Conservation (phyloP, 2,329 filamentous ascomycete genomes). For the Dactylellina sp. region DNA sequence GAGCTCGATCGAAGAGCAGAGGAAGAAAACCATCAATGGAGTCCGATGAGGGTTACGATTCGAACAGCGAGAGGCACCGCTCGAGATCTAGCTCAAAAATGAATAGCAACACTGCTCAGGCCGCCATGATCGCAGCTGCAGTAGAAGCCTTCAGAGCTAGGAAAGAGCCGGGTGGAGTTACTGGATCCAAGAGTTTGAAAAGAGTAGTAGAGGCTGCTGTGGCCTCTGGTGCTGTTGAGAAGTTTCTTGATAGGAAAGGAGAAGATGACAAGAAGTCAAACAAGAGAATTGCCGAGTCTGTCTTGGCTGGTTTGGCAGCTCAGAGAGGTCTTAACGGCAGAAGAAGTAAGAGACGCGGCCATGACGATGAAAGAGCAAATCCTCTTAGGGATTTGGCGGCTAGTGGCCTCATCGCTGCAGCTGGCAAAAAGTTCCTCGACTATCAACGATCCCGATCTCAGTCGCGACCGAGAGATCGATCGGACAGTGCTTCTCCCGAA, state of each 20-base stretch:
- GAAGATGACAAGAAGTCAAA: slow-evolving; percentile 45
- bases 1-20: slow-evolving; percentile 41
- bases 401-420: slow-evolving; percentile 43
- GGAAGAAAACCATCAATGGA: slow-evolving; percentile 19
- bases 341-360: slow-evolving; percentile 25
- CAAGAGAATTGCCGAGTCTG: slow-evolving; percentile 43
- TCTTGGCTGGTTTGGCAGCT: slow-evolving; percentile 47
- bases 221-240: slow-evolving; percentile 47
- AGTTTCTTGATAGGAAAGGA: slow-evolving; percentile 42
- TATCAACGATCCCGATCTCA: slow-evolving; percentile 50
- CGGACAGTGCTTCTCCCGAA: slow-evolving; percentile 35
- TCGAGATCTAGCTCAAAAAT: slow-evolving; percentile 33
- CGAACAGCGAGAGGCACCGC: slow-evolving; percentile 26
- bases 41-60: slow-evolving; percentile 53
- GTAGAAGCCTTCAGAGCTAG: slow-evolving; percentile 51
- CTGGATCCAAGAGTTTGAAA: slow-evolving; percentile 47
- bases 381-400: slow-evolving; percentile 37
- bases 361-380: slow-evolving; percentile 27
- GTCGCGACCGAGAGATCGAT: slow-evolving; percentile 32
- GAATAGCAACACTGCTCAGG: slow-evolving; percentile 43
- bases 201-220: slow-evolving; percentile 49
- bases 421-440: slow-evolving; percentile 53
- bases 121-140: slow-evolving; percentile 44
- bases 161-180: slow-evolving; percentile 52
- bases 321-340: slow-evolving; percentile 39